Base-by-base conservation (phyloP, 148 eudicot genomes). In the Rhododendron henanense region DNA sequence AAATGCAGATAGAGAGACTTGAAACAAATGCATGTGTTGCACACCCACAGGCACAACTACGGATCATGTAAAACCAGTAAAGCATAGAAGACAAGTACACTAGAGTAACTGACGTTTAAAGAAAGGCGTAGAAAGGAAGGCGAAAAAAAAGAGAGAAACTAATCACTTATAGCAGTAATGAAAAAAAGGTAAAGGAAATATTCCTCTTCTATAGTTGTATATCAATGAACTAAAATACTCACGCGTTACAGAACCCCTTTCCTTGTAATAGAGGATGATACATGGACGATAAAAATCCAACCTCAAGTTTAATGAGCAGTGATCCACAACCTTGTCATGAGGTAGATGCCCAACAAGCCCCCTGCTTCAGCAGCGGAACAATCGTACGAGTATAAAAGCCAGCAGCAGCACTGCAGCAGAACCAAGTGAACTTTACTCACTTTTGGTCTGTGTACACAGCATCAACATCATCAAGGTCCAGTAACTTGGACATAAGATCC, bases 381-480 rank as follows among this genome's bases (percentile, higher is more conserved):
- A 78, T 37, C 11, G 19, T 51, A 78, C 3, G 7, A 44, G 25
- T 0, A 45, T 14, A 71, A 50, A 47, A 73, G 79, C 78, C 37
- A 67, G 48, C 71, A 57, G 55, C 59, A 1, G n/a, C 81, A 84
- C 71, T 41, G 55, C 75, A 1, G 25, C 81, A 84, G 35, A 45
- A 81, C 33, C 48, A 9, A 47, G 10, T 83, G n/a, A n/a, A 44
- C 57, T 80, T 19, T 44, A 11, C 63, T 93, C 90, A 95, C 86
- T 87, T 92, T 87, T 97, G 99, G 87, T 97, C 99, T 15, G 95
- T 91, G 88, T 93, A 95, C 51, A 97, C 98, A 81, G 96, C 98
- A 88, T 97, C 99, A 55, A 97, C 99, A 65, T 97, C 99, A 75
- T 97, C 98, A 28, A 97, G 98, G 82, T 97, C 99, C 47, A 97